Evolutionary conservation across 1,284 basidiomycete genomes (phyloP).

Genomic region (Cryptococcus depauperatus): DNA sequence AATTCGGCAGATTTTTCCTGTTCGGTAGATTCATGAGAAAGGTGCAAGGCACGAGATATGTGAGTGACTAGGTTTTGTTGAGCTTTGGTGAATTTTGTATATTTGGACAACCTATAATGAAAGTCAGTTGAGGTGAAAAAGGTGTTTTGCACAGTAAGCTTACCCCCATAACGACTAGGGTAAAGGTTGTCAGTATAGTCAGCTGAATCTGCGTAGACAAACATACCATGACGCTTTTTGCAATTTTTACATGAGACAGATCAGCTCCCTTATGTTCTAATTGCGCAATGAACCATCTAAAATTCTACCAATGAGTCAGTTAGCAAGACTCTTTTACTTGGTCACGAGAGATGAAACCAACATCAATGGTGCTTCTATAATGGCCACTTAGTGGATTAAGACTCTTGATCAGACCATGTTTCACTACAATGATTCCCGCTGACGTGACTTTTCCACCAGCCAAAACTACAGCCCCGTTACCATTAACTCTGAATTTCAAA

Average conservation of each 20-base stretch:
- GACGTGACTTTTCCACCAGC: slow-evolving; percentile 49
- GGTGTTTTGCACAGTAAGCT: neutral
- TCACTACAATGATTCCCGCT: slow-evolving; percentile 60
- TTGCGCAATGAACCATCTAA: slow-evolving; percentile 55
- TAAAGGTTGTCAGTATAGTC: neutral
- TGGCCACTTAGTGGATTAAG: slow-evolving; percentile 62
- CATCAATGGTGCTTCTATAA: slow-evolving; percentile 55
- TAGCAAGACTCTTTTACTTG: neutral
- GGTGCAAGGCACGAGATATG: slow-evolving; percentile 21
- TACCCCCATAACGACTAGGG: slow-evolving; percentile 18
- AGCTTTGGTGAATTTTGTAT: slow-evolving; percentile 33
- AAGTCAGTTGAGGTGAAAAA: slow-evolving; percentile 7
- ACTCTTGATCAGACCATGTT: slow-evolving; percentile 57
- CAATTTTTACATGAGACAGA: slow-evolving; percentile 55
- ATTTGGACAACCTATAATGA: slow-evolving; percentile 37
- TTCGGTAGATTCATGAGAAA: slow-evolving; percentile 24
- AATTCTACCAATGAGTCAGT: slow-evolving; percentile 49
- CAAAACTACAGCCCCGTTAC: slow-evolving; percentile 32
- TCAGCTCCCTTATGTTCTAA: slow-evolving; percentile 56
- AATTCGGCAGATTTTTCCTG: slow-evolving; percentile 20
- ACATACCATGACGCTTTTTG: slow-evolving; percentile 50
- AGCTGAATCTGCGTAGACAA: neutral
- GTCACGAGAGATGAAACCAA: slow-evolving; percentile 25
- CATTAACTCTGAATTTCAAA: slow-evolving; percentile 42
- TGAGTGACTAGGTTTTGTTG: slow-evolving; percentile 26